phyloP scores from a whole-genome alignment of 495 filamentous ascomycete genomes.

The Aspergillus campestris region DNA sequence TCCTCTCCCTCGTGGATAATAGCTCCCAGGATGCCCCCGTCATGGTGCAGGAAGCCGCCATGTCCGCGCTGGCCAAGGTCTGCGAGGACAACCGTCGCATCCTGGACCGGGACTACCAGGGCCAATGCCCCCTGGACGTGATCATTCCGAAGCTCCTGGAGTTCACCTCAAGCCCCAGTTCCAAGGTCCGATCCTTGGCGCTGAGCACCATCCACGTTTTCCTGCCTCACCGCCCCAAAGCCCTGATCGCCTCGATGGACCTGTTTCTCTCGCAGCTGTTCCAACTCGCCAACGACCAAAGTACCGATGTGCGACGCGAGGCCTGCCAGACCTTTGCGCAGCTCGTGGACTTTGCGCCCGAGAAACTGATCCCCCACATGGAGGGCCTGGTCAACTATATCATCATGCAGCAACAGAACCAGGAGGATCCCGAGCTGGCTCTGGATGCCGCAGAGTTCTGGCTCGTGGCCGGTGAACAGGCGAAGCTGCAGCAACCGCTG shows the following conservation, averaged over 20 bases:
- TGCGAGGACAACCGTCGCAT: constrained; percentile 91
- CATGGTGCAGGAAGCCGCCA: constrained; percentile 82
- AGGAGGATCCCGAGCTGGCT: constrained; percentile 81
- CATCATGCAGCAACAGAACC: constrained; percentile 73
- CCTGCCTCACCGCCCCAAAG: constrained; percentile 69
- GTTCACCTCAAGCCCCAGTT: constrained; percentile 63
- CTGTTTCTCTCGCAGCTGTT: constrained; percentile 74
- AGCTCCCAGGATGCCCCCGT: constrained; percentile 54
- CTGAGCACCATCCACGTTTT: constrained; percentile 86
- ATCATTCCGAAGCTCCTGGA: constrained; percentile 88
- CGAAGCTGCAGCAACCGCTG: constrained; percentile 61
- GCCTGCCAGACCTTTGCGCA: constrained; percentile 92
- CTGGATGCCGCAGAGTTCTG: constrained; percentile 97
- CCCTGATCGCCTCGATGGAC: constrained; percentile 68
- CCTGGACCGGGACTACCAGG: constrained; percentile 77
- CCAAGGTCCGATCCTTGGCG: constrained; percentile 70
- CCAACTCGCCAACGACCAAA: constrained; percentile 63
- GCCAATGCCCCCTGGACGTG: constrained; percentile 76
- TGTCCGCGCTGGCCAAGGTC: constrained; percentile 86
- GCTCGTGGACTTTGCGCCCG: constrained; percentile 81
- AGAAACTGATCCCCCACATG: constrained; percentile 85
- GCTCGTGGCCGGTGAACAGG: constrained; percentile 86
- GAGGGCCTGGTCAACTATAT: constrained; percentile 88
- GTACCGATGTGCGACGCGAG: constrained; percentile 72
- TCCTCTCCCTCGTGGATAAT: constrained; percentile 69